Evolutionary conservation across 345 rosid species (phyloP).

Genomic region (Pugionium cornutum): DNA sequence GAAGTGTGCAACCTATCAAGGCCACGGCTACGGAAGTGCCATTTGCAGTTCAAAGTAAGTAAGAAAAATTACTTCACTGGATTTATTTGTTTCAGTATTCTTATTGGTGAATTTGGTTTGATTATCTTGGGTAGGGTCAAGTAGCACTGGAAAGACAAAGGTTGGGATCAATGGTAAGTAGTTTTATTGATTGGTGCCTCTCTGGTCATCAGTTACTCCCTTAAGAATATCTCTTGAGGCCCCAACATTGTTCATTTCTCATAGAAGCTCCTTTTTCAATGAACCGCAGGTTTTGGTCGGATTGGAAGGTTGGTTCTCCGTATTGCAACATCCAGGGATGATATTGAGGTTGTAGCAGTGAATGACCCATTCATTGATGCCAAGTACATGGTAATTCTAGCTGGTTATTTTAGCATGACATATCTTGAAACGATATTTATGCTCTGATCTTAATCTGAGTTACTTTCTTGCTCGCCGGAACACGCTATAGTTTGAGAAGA

Average conservation of each 20-base stretch:
- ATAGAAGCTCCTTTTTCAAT: constrained; percentile 7
- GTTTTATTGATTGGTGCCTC: constrained; percentile 3
- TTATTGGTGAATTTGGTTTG: constrained; percentile 33
- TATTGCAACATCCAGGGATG: constrained; percentile 85
- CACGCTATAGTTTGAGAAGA: constrained; percentile 1
- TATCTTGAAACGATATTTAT: neutral
- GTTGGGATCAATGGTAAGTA: constrained; percentile 89
- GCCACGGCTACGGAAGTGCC: constrained; percentile 84
- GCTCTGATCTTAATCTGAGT: constrained; percentile 5
- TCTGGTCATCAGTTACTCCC: constrained; percentile 10
- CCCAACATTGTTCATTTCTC: neutral
- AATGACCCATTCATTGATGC: constrained; percentile 96
- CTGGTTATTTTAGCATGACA: neutral
- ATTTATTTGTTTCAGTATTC: constrained; percentile 18
- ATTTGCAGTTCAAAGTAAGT: constrained; percentile 62
- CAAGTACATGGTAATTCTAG: constrained; percentile 78
- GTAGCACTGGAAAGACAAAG: constrained; percentile 62
- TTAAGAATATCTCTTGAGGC: neutral
- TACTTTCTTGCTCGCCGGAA: constrained; percentile 8
- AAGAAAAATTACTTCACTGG: neutral
- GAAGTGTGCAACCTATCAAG: constrained; percentile 60
- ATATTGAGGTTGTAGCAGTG: constrained; percentile 84
- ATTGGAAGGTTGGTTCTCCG: constrained; percentile 96
- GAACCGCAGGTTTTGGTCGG: constrained; percentile 86
- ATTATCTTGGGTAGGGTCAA: constrained; percentile 50